phyloP scores from a whole-genome alignment of 768 basidiomycete species.

The Strobilomyces confusus region DNA sequence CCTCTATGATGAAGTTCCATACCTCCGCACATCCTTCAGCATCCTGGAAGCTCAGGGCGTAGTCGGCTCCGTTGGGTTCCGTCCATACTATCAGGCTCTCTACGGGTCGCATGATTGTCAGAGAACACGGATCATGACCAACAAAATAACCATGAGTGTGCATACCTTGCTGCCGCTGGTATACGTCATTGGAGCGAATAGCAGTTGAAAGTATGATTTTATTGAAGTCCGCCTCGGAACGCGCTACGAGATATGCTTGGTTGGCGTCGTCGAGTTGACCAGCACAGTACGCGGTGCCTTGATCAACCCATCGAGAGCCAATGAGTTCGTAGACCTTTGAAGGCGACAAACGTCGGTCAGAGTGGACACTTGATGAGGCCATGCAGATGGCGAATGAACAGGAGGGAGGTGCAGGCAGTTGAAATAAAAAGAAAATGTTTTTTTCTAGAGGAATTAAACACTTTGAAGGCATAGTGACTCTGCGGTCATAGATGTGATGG shows the following conservation, averaged over 20 bases:
- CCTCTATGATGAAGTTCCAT: constrained; percentile 94
- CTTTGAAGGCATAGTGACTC: constrained; percentile 25
- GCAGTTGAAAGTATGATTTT: constrained; percentile 75
- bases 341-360: constrained; percentile 27
- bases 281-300: constrained; percentile 95
- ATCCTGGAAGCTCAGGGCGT: constrained; percentile 96
- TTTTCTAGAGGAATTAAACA: constrained; percentile 14
- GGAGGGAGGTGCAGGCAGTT: constrained; percentile 12
- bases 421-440: constrained; percentile 14
- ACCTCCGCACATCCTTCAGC: constrained; percentile 93
- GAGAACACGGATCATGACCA: constrained; percentile 5
- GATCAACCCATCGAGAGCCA: constrained; percentile 89
- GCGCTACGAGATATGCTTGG: constrained; percentile 81
- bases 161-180: constrained; percentile 83
- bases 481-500: constrained; percentile 20
- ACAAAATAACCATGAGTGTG: constrained; percentile 10
- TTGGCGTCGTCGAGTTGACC: constrained; percentile 78
- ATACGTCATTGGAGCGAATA: constrained; percentile 79
- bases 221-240: constrained; percentile 68
- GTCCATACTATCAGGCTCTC: constrained; percentile 99
- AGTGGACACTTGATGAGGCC: constrained; percentile 29
- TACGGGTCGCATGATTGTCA: constrained; percentile 32
- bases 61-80: constrained; percentile 90
- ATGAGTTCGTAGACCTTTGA: constrained; percentile 90
- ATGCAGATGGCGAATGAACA: constrained; percentile 27